phyloP scores from a whole-genome alignment of 2,329 filamentous ascomycete genomes.

The Aspergillus proliferans region DNA sequence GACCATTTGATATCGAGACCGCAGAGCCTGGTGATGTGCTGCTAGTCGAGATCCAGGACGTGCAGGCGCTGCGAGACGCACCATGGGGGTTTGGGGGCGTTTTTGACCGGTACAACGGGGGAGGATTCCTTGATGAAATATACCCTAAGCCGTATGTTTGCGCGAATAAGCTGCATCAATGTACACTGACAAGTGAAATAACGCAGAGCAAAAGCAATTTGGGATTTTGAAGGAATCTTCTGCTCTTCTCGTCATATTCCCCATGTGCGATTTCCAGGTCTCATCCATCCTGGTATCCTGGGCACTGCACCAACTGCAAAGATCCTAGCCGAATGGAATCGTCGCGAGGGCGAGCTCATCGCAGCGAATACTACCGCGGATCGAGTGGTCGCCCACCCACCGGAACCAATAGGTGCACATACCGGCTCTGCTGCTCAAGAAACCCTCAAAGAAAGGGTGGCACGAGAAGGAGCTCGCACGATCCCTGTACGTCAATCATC shows the following conservation, averaged over 20 bases:
- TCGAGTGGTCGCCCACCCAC: constrained; percentile 70
- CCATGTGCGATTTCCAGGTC: constrained; percentile 76
- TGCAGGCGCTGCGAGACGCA: constrained; percentile 77
- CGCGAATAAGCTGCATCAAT: too few relatives aligned
- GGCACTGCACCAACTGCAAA: constrained; percentile 79
- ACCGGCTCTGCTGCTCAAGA: constrained; percentile 56
- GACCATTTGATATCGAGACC: constrained; percentile 79
- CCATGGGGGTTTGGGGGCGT: constrained; percentile 89
- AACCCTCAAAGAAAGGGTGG: constrained; percentile 60
- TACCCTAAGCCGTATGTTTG: constrained; percentile 66
- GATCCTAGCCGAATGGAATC: constrained; percentile 75
- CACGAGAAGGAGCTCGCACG: constrained; percentile 72
- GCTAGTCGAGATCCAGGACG: constrained; percentile 84
- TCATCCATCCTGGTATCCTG: constrained; percentile 88
- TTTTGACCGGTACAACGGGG: constrained; percentile 74
- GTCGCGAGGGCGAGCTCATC: constrained; percentile 74
- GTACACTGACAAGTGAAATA: too few relatives aligned
- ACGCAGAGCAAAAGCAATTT: constrained; percentile 59
- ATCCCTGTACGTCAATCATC: constrained; percentile 54
- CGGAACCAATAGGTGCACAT: constrained; percentile 65
- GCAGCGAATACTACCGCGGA: constrained; percentile 57
- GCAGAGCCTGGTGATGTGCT: constrained; percentile 81
- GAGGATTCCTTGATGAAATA: constrained; percentile 80
- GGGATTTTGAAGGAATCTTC: constrained; percentile 72
- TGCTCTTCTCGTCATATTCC: constrained; percentile 83